A percentile compares a stretch with the other conserved stretches of the same genome.
These are phyloP conservation scores for Euphorbia schlechtendalii DNA, from an alignment of 441 rosid species.

Conservation along the genomic window DNA sequence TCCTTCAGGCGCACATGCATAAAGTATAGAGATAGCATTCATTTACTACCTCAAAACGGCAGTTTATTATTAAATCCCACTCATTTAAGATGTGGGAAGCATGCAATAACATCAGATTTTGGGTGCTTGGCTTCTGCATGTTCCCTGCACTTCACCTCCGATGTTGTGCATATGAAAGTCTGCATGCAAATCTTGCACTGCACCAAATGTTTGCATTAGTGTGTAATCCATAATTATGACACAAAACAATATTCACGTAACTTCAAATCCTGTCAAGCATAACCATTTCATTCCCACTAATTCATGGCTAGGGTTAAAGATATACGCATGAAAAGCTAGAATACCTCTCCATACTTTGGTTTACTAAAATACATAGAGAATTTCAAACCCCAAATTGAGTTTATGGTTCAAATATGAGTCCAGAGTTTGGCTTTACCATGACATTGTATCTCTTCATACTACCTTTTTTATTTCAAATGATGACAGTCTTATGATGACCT, in stretches of 20 bases:
- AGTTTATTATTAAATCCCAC: conserved; percentile 4
- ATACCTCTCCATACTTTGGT: not conserved
- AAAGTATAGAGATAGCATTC: not conserved
- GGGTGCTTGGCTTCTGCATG: conserved; percentile 56
- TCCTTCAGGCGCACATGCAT: not conserved
- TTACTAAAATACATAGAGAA: not conserved
- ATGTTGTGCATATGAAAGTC: conserved; percentile 51
- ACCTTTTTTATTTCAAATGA: not conserved
- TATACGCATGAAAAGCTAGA: no score
- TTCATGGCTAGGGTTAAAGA: not conserved
- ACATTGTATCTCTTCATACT: not conserved
- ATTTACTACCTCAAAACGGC: not conserved
- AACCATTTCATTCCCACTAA: not conserved
- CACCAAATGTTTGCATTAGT: conserved; percentile 10
- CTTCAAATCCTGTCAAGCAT: not conserved
- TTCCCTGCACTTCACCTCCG: conserved; percentile 51
- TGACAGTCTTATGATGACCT: not conserved
- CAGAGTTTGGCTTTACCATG: not conserved
- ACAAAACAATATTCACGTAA: not conserved
- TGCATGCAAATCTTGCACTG: conserved; percentile 61
- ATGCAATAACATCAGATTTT: conserved; percentile 25
- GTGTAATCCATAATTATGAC: not conserved
- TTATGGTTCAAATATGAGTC: not conserved
- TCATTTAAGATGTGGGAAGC: conserved; percentile 9
- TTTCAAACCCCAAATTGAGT: not conserved